Evolutionary conservation across 345 rosid species (phyloP).

Genomic region (Moricandia moricandioides): DNA sequence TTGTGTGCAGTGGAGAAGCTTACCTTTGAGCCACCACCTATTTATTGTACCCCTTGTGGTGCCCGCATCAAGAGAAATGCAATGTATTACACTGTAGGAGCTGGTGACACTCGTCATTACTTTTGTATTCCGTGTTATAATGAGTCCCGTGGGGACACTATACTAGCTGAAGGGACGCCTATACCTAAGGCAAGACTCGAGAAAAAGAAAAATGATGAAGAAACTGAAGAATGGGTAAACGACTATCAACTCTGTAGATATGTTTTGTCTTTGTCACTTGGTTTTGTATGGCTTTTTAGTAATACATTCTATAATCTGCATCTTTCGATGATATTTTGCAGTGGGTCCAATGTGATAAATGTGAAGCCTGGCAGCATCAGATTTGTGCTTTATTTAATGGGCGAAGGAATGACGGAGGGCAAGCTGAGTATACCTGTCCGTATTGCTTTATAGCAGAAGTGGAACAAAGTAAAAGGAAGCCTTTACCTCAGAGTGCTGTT

Average conservation of each 20-base stretch:
- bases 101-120: conserved; percentile 93
- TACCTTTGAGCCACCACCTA: conserved; percentile 99
- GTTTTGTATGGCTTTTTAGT: neutral
- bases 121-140: conserved; percentile 98
- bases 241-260: conserved; percentile 16
- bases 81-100: conserved; percentile 92
- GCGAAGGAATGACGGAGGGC: conserved; percentile 97
- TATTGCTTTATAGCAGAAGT: conserved; percentile 90
- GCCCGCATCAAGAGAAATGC: conserved; percentile 98
- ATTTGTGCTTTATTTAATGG: conserved; percentile 99
- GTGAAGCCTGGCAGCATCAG: conserved; percentile 99
- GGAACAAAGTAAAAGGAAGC: conserved; percentile 87
- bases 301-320: neutral
- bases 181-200: conserved; percentile 84
- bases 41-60: conserved; percentile 97
- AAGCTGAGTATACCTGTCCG: conserved; percentile 99
- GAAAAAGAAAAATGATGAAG: conserved; percentile 99
- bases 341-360: conserved; percentile 99
- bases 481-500: conserved; percentile 97
- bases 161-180: conserved; percentile 70
- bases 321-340: conserved; percentile 41
- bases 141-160: conserved; percentile 89
- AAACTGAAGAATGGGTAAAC: conserved; percentile 98
- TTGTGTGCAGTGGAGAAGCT: conserved; percentile 99
- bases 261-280: neutral